Percentiles rank a stretch among this genome's conserved stretches.
These are phyloP conservation scores for Amylostereum chailletii DNA, from an alignment of 1,284 basidiomycete species.

Conservation along the genomic window DNA sequence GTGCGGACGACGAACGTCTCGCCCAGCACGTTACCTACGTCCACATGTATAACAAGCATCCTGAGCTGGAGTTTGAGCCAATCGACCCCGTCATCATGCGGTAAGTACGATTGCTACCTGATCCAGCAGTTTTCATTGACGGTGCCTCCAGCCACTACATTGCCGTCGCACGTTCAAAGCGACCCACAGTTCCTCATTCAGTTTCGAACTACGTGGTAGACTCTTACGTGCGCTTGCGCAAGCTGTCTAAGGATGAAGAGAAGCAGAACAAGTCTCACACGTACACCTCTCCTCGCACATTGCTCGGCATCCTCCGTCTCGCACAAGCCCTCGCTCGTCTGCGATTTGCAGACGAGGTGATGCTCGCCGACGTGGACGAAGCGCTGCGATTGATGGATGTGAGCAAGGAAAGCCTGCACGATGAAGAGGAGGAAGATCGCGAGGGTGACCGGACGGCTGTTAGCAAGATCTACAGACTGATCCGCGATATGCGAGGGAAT, in stretches of 20 bases:
- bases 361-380: conserved; percentile 89
- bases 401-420: conserved; percentile 84
- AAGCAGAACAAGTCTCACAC: conserved; percentile 83
- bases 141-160: conserved; percentile 76
- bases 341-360: conserved; percentile 75
- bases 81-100: conserved; percentile 86
- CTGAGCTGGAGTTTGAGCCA: conserved; percentile 76
- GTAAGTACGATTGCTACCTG: conserved; percentile 28
- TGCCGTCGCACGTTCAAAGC: conserved; percentile 81
- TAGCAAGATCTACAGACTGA: conserved; percentile 82
- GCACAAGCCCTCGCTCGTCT: conserved; percentile 92
- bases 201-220: conserved; percentile 94
- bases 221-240: conserved; percentile 91
- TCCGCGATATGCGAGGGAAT: conserved; percentile 72
- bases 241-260: conserved; percentile 87
- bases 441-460: conserved; percentile 72
- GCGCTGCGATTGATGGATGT: conserved; percentile 95
- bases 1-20: conserved; percentile 93
- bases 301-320: conserved; percentile 91
- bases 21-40: conserved; percentile 98
- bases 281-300: conserved; percentile 95
- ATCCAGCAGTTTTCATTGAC: conserved; percentile 3
- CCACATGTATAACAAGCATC: conserved; percentile 93
- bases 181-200: conserved; percentile 79
- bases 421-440: conserved; percentile 62